Percentiles rank a stretch among this genome's conserved stretches.
Evolutionary conservation across 495 filamentous ascomycete species (phyloP).

Genomic region (Pseudevernia furfuracea): DNA sequence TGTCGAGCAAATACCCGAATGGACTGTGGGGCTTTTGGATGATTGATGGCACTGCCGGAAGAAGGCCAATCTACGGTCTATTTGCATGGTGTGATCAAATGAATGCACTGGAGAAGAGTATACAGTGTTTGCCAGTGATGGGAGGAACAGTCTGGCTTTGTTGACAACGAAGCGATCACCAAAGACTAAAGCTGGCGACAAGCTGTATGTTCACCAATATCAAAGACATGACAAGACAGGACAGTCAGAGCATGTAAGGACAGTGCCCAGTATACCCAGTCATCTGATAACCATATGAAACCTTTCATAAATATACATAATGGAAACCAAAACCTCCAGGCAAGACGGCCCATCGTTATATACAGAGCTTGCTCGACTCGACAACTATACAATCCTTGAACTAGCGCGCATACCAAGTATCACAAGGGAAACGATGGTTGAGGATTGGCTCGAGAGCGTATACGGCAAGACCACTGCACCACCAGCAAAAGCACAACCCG

Average conservation of each 20-base stretch:
- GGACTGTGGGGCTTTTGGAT: constrained; percentile 69
- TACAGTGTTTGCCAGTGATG: not conserved
- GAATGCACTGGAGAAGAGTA: not conserved
- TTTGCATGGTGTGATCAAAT: not conserved
- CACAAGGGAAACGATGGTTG: not conserved
- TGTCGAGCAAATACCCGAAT: constrained; percentile 65
- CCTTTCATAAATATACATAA: not conserved
- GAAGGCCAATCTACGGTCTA: not conserved
- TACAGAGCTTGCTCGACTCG: not conserved
- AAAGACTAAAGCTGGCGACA: not conserved
- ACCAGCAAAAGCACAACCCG: not conserved
- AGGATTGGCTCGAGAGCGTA: not conserved
- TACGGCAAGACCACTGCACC: not conserved
- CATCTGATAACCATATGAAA: not conserved
- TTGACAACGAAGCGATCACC: not conserved
- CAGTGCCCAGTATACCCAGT: not conserved
- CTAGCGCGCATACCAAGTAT: not conserved
- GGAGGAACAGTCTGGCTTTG: not conserved
- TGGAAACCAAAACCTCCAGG: not conserved
- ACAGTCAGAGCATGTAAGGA: not conserved
- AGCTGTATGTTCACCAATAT: not conserved
- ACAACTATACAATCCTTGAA: not conserved
- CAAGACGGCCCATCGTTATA: not conserved
- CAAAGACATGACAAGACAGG: not conserved
- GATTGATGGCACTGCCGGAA: constrained; percentile 14